Evolutionary conservation across 331 rosid genomes (phyloP), one percentile per base, ranked within the genome.

Genomic region (Cydonia oblonga): DNA sequence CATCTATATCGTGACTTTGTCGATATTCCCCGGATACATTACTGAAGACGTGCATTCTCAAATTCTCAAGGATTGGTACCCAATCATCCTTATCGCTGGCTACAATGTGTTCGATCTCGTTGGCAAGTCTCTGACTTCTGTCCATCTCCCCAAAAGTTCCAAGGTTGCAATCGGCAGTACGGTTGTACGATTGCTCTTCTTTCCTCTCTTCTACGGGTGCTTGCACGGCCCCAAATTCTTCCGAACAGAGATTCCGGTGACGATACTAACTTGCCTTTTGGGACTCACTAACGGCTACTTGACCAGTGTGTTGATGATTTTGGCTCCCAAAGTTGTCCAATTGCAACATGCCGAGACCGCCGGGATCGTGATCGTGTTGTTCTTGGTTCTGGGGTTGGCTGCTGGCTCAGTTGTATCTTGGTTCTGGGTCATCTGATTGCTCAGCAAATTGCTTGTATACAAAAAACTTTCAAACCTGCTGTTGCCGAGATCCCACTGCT

Each of bases 21-120:
- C 97, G 6, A 93, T 93, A 75, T 93, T 89, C 81, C 97, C 98
- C 0, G 98, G 98, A 59, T 93, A 81, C 86, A 84, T 93, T 14
- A 93, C 98, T 5, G 97, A 93, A 75, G 98, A 93, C 76, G 98
- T 93, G 51, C 93, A 89, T 75, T 93, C 97, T 66, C 58, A 80
- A 66, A 62, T 86, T 57, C 87, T 93, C n/a, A 85, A 85, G 83
- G 97, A 93, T 75, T 93, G 97, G 98, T 91, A 90, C 69, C 52
- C 98, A 0, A 14, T 93, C 76, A 68, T 90, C 53, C 91, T 93
- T 16, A 93, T 93, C 56, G 25, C 92, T 1, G 63, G 81, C 80
- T 93, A 70, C 82, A 93, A 93, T 56, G 90, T 90, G 76, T 91
- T 86, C 51, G 98, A 90, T 80, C 90, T 93, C 65, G 92, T 93